Base-by-base conservation (phyloP, 192 early-diverging fungal genomes). In the Coemansia sp. region DNA sequence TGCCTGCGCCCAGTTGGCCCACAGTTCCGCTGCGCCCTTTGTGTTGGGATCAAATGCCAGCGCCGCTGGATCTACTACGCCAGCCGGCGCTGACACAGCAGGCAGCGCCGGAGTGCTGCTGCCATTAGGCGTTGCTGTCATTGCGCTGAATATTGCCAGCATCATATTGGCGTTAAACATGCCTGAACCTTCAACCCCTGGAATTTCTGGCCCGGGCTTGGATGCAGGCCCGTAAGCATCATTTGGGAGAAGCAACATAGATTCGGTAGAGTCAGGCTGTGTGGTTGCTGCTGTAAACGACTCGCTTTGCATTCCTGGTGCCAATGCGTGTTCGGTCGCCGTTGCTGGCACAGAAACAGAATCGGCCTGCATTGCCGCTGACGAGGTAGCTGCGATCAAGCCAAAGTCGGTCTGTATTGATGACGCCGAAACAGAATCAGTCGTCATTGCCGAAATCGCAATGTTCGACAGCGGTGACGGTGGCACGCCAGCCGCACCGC, bases 61-160 rank as follows among this genome's bases (percentile, higher is more conserved):
- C 21, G 65, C 27, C 5, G 73, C 60, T n/a, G 65, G 59, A 27
- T 65, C 56, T 25, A 62, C 11, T 17, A 35, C 45, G 54, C 51
- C 50, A 23, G 56, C 35, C 43, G 60, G 49, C 56, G 12, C 19
- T 10, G 60, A 43, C 23, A 49, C 5, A 25, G 68, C 22, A 17
- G 57, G 25, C 32, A 65, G 56, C 6, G 59, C 27, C 37, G 24
- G 19, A 17, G n/a, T 29, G 35, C 19, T n/a, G 27, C 47, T 29
- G 59, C 59, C 19, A 29, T 61, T 48, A 21, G 60, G 12, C 29
- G 47, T 38, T 3, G 60, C 48, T 29, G 67, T 66, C 66, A 81
- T 81, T 39, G 78, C 78, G 52, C 67, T 72, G 61, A 81, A 71
- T 15, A 81, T 63, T 0, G 78, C 73, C 72, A 75, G 69, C 50